Evolutionary conservation across 345 rosid species (phyloP).

Genomic region (Salix suchowensis): DNA sequence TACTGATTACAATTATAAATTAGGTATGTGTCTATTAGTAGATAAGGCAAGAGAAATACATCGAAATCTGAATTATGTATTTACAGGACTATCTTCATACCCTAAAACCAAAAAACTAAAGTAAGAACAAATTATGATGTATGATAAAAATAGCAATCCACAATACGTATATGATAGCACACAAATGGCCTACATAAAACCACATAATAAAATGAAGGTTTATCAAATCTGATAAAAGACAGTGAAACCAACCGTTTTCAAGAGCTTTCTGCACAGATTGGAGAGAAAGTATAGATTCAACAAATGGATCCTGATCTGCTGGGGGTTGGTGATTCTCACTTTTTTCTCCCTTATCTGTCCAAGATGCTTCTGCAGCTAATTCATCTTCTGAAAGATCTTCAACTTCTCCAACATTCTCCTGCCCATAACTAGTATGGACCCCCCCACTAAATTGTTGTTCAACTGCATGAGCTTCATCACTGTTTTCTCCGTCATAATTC

Average conservation of each 20-base stretch:
- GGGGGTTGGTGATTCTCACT: conserved; percentile 34
- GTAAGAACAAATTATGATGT: not conserved
- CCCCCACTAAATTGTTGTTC: conserved; percentile 39
- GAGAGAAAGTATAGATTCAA: conserved; percentile 44
- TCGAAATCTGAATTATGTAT: not conserved
- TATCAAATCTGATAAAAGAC: conserved; percentile 1
- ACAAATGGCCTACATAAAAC: not conserved
- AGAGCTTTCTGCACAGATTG: conserved; percentile 64
- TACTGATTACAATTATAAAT: not conserved
- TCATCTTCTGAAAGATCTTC: conserved; percentile 42
- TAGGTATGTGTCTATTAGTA: not conserved
- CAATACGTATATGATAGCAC: not conserved
- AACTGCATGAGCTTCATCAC: conserved; percentile 40
- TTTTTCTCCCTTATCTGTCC: conserved; percentile 41
- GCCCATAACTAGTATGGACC: conserved; percentile 35
- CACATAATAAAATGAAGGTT: not conserved
- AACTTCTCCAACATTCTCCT: conserved; percentile 35
- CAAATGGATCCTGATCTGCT: conserved; percentile 48
- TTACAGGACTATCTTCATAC: not conserved
- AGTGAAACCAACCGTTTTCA: conserved; percentile 40
- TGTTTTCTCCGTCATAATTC: conserved; percentile 51
- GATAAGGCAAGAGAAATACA: not conserved
- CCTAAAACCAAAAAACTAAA: not conserved
- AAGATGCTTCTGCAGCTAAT: conserved; percentile 40
- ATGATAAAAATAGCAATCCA: not conserved